These are phyloP conservation scores for Hondaea fermentalgiana DNA, from an alignment of 108 stramenopile species.

Conservation along the genomic window DNA sequence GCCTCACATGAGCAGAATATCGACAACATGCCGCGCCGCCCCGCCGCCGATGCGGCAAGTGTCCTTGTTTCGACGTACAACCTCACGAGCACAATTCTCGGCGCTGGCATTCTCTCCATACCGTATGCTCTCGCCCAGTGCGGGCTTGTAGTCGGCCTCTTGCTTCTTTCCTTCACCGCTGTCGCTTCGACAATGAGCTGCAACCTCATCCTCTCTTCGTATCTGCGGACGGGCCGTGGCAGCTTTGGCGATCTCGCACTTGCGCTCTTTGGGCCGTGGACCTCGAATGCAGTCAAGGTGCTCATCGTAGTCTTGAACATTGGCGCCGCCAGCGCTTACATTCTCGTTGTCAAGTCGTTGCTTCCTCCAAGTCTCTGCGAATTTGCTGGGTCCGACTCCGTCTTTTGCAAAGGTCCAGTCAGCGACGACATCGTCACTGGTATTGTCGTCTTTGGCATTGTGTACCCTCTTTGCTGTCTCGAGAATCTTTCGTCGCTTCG, in stretches of 20 bases:
- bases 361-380: slow-evolving; percentile 4
- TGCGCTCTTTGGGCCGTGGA: not conserved
- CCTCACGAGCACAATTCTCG: not conserved
- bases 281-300: not conserved
- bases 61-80: not conserved
- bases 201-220: not conserved
- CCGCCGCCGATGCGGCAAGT: not conserved
- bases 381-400: not conserved
- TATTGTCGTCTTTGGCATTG: not conserved
- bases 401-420: not conserved
- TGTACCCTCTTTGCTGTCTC: not conserved
- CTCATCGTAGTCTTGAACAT: not conserved
- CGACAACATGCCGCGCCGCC: not conserved
- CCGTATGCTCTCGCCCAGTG: not conserved
- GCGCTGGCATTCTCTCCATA: slow-evolving; percentile 3
- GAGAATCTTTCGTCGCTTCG: not conserved
- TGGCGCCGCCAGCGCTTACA: not conserved
- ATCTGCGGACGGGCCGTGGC: not conserved
- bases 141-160: not conserved
- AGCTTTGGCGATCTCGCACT: not conserved
- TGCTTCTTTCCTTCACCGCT: not conserved
- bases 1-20: not conserved
- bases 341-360: not conserved
- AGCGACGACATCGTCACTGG: not conserved
- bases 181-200: not conserved